Percentiles rank a stretch among this genome's conserved stretches.
phyloP scores from a whole-genome alignment of 148 eudicot genomes.

The Nepenthes mirabilis region DNA sequence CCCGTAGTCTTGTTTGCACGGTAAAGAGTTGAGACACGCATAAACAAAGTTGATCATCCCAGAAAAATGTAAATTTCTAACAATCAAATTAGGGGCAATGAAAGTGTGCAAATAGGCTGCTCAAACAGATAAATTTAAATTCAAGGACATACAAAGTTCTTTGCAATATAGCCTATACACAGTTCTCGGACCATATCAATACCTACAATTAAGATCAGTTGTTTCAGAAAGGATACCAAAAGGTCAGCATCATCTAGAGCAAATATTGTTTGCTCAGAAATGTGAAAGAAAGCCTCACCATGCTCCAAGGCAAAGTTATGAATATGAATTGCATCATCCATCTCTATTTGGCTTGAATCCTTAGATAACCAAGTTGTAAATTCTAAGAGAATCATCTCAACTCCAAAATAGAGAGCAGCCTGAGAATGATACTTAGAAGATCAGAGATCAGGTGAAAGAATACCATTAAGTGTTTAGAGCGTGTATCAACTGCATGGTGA shows the following conservation, averaged over 20 bases:
- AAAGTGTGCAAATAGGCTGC: neutral
- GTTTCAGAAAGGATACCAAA: slow-evolving; percentile 10
- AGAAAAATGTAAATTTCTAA: no score
- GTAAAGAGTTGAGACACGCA: no score
- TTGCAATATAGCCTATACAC: slow-evolving; percentile 69
- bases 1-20: no score
- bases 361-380: slow-evolving; percentile 51
- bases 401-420: slow-evolving; percentile 84
- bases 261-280: neutral
- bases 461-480: neutral
- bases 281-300: slow-evolving; percentile 25
- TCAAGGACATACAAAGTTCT: slow-evolving; percentile 66
- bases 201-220: slow-evolving; percentile 44
- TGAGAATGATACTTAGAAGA: slow-evolving; percentile 15
- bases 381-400: slow-evolving; percentile 44
- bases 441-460: neutral
- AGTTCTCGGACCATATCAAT: slow-evolving; percentile 43
- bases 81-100: neutral
- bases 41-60: no score
- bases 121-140: slow-evolving; percentile 5
- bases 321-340: slow-evolving; percentile 35
- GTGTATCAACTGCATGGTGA: neutral
- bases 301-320: slow-evolving; percentile 57
- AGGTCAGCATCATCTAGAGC: neutral
- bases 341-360: slow-evolving; percentile 20